Evolutionary conservation across 2,329 filamentous ascomycete genomes (phyloP), one percentile per base, ranked within the genome.

Genomic region (Teratosphaeria nubilosa): DNA sequence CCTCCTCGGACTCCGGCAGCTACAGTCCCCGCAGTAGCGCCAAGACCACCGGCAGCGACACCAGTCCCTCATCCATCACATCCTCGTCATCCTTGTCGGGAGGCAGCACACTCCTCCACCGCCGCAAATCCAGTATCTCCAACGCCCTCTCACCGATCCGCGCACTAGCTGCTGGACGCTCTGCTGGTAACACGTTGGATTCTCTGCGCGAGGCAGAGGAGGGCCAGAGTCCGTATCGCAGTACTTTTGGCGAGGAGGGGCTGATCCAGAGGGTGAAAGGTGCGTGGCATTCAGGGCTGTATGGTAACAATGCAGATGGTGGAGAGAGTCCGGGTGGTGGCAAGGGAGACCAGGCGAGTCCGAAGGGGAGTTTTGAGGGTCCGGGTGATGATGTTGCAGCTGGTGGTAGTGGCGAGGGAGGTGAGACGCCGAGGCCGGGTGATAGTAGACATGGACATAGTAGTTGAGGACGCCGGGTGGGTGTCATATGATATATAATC

Each of bases 151-250:
- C 41, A 24, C 41, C 41, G 20, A 16, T 48, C 20, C 41, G 41
- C n/a, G 41, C 41, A 7, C 16, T 48, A 11, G 41, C 41, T 3
- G 20, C 41, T 10, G 41, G 41, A 9, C 41, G 41, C 16, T 16
- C 16, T 9, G 20, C 9, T 11, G 41, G 41, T 20, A 48, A 22
- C 20, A 48, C 41, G 41, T n/a, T 48, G 41, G 41, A 48, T 24
- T 48, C 41, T 48, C n/a, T 48, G n/a, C 41, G 41, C 16, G n/a
- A 51, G 22, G 48, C 48, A 14, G 55, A 56, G 16, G 55, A 56
- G 51, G 55, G 55, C 5, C 55, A 56, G 55, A 51, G 45, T 52
- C 55, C 55, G 45, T 56, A 31, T 34, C 41, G 48, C 14, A 51
- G 41, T 20, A 52, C 27, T 6, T 56, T 56, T 20, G 31, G 51